Evolutionary conservation across 2,329 filamentous ascomycete genomes (phyloP), one percentile per base, ranked within the genome.

Genomic region (Alternaria postmessia): DNA sequence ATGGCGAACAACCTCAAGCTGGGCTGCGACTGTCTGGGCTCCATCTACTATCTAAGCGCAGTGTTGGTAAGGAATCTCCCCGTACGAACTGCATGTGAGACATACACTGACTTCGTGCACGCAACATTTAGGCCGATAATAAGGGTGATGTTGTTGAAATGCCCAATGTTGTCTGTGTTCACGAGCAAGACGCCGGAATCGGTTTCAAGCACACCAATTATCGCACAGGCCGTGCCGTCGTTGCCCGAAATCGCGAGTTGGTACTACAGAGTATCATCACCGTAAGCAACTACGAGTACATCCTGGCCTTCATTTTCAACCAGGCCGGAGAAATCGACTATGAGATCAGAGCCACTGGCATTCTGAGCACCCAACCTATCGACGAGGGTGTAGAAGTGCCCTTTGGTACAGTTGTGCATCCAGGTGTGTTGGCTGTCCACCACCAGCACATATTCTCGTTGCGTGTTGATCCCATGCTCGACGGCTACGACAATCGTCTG

Each of bases 361-460:
- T 91, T 59, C 80, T 91, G 18, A 88, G 85, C 55, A 90, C 88
- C 0, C 86, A 89, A 57, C 88, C 88, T 4, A 88, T 91, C 64
- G 88, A 91, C 59, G 85, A 89, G 60, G 87, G 86, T 14, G 75
- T 88, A 51, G 84, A 85, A 12, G 88, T 90, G 4, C 85, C 87
- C 3, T 90, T 86, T 81, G 89, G 88, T 34, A 91, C 88, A 0
- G 85, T 90, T 41, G 88, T 91, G 5, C 87, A 89, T 59, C 88
- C 89, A 0, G 88, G 89, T 43, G 89, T 90, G 16, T 85, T 92
- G 34, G 90, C 89, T 3, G 81, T 83, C 0, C 88, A 91, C 77
- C 91, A 93, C 71, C 91, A 94, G 73, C 91, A 93, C 77, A 90
- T 93, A 75, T 92, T 94, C 80, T 75, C 80, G 64, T 70, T 85